A percentile compares a stretch with the other conserved stretches of the same genome.
Conservation (phyloP, 352 stramenopile species). For the Aphanomyces invadans region DNA sequence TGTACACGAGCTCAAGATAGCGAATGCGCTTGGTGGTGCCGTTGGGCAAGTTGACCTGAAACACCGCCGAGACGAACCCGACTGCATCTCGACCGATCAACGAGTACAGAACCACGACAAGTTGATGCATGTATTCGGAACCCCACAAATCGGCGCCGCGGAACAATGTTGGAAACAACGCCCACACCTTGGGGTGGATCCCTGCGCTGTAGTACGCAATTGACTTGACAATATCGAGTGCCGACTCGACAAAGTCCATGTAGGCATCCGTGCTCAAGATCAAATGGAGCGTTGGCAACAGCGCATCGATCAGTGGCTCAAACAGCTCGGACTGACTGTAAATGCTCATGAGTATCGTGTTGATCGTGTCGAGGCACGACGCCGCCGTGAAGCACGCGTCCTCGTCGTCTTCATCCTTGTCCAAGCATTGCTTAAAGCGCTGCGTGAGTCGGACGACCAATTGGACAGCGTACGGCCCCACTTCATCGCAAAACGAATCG, state of each 20-base stretch:
- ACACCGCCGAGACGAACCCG: conserved; percentile 10
- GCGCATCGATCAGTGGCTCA: conserved; percentile 21
- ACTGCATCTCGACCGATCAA: conserved; percentile 19
- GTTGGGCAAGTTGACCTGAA: conserved; percentile 31
- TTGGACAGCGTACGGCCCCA: conserved; percentile 54
- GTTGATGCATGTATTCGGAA: conserved; percentile 19
- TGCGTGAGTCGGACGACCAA: conserved; percentile 63
- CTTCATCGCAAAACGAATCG: conserved; percentile 82
- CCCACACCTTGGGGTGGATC: conserved; percentile 24
- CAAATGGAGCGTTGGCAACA: conserved; percentile 16
- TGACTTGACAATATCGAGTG: conserved; percentile 24
- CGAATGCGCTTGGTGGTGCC: conserved; percentile 34
- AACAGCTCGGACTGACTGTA: conserved; percentile 24
- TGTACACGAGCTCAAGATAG: conserved; percentile 76
- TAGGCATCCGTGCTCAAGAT: conserved; percentile 17
- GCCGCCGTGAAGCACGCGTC: conserved; percentile 84
- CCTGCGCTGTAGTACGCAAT: conserved; percentile 19
- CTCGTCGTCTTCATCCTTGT: conserved; percentile 62
- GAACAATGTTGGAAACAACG: conserved; percentile 23
- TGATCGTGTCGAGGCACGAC: conserved; percentile 25
- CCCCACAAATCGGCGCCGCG: conserved; percentile 20
- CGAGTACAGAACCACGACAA: conserved; percentile 17
- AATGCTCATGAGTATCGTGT: conserved; percentile 25
- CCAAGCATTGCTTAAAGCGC: conserved; percentile 72
- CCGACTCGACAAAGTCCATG: conserved; percentile 25